phyloP scores from a whole-genome alignment of 129 eudicot species.

The Arctium minus region DNA sequence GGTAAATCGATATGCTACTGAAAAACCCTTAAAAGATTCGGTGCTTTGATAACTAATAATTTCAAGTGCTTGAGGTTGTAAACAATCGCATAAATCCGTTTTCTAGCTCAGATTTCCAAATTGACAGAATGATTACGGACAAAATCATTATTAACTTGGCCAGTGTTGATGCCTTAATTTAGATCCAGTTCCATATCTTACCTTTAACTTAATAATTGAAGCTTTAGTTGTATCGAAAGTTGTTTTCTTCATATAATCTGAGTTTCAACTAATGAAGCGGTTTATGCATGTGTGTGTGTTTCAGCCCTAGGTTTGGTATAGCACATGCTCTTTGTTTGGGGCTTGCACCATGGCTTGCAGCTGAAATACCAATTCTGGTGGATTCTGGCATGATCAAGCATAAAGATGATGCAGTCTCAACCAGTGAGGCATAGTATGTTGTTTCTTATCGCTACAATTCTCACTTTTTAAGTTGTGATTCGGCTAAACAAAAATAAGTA shows the following conservation, averaged over 20 bases:
- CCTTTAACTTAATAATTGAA: neutral
- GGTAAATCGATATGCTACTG: too few species aligned
- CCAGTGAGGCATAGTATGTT: slow-evolving; percentile 48
- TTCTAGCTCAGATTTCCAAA: too few species aligned
- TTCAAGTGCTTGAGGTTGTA: too few species aligned
- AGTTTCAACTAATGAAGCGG: neutral
- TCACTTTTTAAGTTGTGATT: slow-evolving; percentile 7
- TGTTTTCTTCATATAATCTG: neutral
- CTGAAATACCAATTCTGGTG: slow-evolving; percentile 94
- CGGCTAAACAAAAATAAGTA: slow-evolving; percentile 20
- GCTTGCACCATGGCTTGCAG: slow-evolving; percentile 99
- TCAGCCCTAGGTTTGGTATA: slow-evolving; percentile 96
- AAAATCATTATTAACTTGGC: too few species aligned
- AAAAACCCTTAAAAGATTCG: too few species aligned
- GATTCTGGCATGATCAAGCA: slow-evolving; percentile 98
- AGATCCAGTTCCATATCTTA: too few species aligned
- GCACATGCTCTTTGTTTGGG: slow-evolving; percentile 99
- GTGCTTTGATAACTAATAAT: too few species aligned
- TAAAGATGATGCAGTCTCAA: slow-evolving; percentile 76
- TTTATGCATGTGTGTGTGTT: neutral
- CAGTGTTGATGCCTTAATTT: too few species aligned
- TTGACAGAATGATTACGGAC: too few species aligned
- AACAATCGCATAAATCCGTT: too few species aligned
- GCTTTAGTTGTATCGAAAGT: too few species aligned
- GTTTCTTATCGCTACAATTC: neutral